These are phyloP conservation scores for Trichoderma polysporum DNA, from an alignment of 2,329 filamentous ascomycete genomes.

Conservation along the genomic window DNA sequence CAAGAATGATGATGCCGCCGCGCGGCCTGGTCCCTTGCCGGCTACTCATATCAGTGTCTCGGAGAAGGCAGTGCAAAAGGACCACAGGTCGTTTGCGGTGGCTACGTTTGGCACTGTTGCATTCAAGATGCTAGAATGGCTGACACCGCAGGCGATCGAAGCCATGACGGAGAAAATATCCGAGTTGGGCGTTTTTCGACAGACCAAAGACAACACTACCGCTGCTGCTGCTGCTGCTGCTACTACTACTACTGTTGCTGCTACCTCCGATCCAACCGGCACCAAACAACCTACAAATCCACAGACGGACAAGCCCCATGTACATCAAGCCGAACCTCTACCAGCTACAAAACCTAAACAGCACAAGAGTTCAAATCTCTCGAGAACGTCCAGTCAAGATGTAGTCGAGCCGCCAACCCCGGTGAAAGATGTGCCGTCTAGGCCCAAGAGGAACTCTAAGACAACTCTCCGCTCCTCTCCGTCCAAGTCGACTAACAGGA, in stretches of 20 bases:
- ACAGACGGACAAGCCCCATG: neutral
- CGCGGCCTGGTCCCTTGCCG: neutral
- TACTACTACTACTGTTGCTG: too few relatives aligned
- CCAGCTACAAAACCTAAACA: neutral
- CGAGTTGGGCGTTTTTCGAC: conserved; percentile 20
- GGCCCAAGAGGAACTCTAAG: conserved; percentile 24
- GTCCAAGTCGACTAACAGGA: conserved; percentile 33
- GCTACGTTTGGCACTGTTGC: conserved; percentile 65
- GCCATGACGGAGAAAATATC: conserved; percentile 44
- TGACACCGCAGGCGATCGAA: conserved; percentile 59
- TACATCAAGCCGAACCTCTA: neutral
- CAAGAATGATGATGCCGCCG: neutral
- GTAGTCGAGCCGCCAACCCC: neutral
- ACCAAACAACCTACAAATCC: neutral
- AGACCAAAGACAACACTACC: neutral
- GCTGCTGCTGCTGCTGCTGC: neutral
- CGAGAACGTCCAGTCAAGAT: conserved; percentile 2
- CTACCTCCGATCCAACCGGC: neutral
- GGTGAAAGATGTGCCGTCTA: conserved; percentile 14
- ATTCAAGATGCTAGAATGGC: conserved; percentile 70
- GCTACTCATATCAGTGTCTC: conserved; percentile 38
- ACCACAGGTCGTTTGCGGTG: conserved; percentile 60
- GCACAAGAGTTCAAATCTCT: neutral
- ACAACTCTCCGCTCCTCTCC: conserved; percentile 26
- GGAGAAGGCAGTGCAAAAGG: conserved; percentile 51